phyloP scores from a whole-genome alignment of 2,329 filamentous ascomycete species.

The Monosporascus ibericus region DNA sequence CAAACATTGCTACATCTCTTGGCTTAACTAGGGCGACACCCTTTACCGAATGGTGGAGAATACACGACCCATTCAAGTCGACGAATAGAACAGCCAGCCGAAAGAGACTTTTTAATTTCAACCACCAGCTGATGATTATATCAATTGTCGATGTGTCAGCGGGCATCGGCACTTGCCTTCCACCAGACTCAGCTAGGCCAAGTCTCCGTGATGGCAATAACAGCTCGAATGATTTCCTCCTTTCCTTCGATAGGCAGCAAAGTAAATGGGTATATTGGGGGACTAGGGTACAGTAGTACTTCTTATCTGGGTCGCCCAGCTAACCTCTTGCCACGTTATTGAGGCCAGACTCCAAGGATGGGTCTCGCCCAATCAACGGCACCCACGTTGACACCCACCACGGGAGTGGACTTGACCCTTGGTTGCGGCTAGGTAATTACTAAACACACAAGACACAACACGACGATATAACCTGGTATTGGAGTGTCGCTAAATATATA shows the following conservation, averaged over 20 bases:
- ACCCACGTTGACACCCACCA: slow-evolving; percentile 27
- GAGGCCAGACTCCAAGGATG: slow-evolving; percentile 14
- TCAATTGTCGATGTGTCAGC: neutral
- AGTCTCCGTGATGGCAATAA: neutral
- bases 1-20: neutral
- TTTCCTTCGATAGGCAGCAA: neutral
- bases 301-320: slow-evolving; percentile 19
- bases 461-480: slow-evolving; percentile 7
- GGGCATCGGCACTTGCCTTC: neutral
- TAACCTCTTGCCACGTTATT: slow-evolving; percentile 16
- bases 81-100: neutral
- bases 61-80: neutral
- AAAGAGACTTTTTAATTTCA: neutral
- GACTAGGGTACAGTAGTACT: slow-evolving; percentile 8
- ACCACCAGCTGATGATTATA: neutral
- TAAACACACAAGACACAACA: slow-evolving; percentile 8
- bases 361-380: slow-evolving; percentile 23
- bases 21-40: neutral
- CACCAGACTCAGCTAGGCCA: neutral
- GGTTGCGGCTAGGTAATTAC: slow-evolving; percentile 17
- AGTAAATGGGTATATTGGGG: neutral
- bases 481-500: too few relatives aligned
- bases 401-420: slow-evolving; percentile 18
- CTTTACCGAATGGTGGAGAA: neutral
- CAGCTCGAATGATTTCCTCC: neutral